These are phyloP conservation scores for Fraxinus platypoda DNA, from an alignment of 305 asterid genomes.

Conservation along the genomic window DNA sequence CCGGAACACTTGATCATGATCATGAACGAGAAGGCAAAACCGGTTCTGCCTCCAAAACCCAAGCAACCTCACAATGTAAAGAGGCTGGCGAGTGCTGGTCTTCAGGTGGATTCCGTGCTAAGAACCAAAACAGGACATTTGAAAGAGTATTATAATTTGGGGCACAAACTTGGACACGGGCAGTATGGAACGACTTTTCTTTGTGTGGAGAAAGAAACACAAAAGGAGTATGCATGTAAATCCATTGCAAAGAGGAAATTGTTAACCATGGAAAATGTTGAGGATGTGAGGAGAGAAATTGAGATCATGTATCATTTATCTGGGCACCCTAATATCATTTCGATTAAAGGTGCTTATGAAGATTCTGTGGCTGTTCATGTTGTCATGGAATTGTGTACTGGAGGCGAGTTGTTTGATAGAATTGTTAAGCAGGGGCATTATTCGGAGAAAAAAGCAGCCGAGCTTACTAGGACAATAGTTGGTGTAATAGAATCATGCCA, in stretches of 20 bases:
- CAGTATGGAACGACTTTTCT: conserved; percentile 75
- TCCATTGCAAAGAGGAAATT: conserved; percentile 82
- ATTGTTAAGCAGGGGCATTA: conserved; percentile 68
- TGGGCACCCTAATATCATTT: conserved; percentile 62
- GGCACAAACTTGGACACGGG: conserved; percentile 73
- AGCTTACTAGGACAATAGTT: conserved; percentile 68
- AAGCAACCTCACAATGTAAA: conserved; percentile 37
- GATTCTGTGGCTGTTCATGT: conserved; percentile 77
- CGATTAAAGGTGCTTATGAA: conserved; percentile 78
- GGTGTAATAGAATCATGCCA: conserved; percentile 82
- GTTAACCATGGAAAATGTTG: conserved; percentile 60
- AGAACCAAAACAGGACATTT: conserved; percentile 59
- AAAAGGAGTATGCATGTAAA: conserved; percentile 63
- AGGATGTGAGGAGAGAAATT: conserved; percentile 74
- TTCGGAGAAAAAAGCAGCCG: conserved; percentile 78
- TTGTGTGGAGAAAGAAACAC: conserved; percentile 60
- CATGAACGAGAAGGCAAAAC: conserved; percentile 24
- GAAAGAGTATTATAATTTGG: conserved; percentile 55
- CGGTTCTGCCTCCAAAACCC: conserved; percentile 30
- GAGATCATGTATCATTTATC: conserved; percentile 81
- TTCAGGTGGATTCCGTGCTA: conserved; percentile 66
- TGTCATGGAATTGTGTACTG: conserved; percentile 75
- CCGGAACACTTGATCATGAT: conserved; percentile 36
- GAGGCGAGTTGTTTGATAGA: conserved; percentile 81
- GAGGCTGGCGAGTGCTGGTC: conserved; percentile 65